Evolutionary conservation across 1,284 basidiomycete species (phyloP).

Genomic region (Sanghuangporus weigelae): DNA sequence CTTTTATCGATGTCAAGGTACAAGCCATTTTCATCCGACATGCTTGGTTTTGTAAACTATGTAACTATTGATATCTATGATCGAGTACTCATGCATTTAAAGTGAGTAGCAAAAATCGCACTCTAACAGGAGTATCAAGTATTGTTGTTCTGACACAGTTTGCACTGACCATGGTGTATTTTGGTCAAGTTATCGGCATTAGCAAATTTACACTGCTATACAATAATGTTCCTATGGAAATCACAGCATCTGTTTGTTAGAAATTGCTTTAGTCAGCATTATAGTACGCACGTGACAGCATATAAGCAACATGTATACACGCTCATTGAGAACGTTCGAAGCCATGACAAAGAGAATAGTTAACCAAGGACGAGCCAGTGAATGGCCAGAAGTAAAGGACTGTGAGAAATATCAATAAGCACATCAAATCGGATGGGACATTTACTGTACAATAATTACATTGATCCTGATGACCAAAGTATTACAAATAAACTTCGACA

Average conservation of each 20-base stretch:
- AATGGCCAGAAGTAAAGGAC: too few species aligned
- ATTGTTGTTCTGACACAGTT: neutral
- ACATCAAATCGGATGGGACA: too few species aligned
- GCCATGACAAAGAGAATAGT: too few species aligned
- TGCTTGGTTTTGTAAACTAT: neutral
- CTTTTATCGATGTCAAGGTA: neutral
- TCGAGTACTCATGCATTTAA: neutral
- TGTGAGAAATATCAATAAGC: too few species aligned
- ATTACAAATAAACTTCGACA: too few species aligned
- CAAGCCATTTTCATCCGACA: neutral
- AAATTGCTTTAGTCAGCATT: too few species aligned
- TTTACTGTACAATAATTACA: too few species aligned
- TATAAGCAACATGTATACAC: too few species aligned
- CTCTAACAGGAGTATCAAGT: neutral
- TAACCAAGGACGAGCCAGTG: too few species aligned
- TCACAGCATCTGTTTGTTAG: neutral
- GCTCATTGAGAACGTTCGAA: too few species aligned
- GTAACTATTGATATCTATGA: neutral
- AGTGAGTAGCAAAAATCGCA: slow-evolving; percentile 5
- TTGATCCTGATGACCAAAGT: too few species aligned
- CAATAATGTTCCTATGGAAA: neutral
- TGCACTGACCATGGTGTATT: neutral
- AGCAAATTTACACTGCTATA: neutral
- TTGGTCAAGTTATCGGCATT: neutral
- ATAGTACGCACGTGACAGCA: too few species aligned